Evolutionary conservation across 2,329 filamentous ascomycete species (phyloP).

Genomic region (Colletotrichum truncatum): DNA sequence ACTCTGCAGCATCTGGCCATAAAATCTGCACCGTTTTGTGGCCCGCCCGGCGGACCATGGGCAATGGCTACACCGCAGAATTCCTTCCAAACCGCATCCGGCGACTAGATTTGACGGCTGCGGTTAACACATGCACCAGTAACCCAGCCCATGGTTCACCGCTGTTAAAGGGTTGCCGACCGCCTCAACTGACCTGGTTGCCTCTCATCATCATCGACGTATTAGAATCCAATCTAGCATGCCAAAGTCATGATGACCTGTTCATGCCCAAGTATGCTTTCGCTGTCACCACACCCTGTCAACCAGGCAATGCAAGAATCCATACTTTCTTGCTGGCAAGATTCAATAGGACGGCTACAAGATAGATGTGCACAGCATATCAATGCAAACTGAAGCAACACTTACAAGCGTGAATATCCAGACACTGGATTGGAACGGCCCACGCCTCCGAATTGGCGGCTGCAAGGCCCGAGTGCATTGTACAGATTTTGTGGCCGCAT

Average conservation of each 20-base stretch:
- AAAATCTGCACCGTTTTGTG: conserved; percentile 8
- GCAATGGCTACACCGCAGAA: conserved; percentile 8
- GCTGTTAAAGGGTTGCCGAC: neutral
- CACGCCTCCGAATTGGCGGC: too few species aligned
- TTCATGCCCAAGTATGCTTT: neutral
- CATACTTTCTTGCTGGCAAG: neutral
- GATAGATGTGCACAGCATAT: conserved; percentile 16
- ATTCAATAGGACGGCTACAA: neutral
- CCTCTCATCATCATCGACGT: conserved; percentile 1
- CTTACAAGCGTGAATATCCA: too few species aligned
- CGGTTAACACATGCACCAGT: conserved; percentile 2
- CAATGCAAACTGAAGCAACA: conserved; percentile 16
- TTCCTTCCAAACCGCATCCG: neutral
- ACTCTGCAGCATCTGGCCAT: neutral
- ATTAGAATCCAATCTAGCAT: neutral
- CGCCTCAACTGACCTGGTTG: neutral
- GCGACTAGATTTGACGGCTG: conserved; percentile 2
- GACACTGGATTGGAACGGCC: too few species aligned
- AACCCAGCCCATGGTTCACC: neutral
- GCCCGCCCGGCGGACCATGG: neutral
- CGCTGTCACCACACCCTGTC: neutral
- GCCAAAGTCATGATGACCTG: neutral
- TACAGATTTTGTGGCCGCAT: too few species aligned
- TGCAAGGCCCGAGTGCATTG: too few species aligned
- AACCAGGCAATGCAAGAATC: neutral